phyloP scores from a whole-genome alignment of 768 basidiomycete genomes.

The Lactarius deliciosus region DNA sequence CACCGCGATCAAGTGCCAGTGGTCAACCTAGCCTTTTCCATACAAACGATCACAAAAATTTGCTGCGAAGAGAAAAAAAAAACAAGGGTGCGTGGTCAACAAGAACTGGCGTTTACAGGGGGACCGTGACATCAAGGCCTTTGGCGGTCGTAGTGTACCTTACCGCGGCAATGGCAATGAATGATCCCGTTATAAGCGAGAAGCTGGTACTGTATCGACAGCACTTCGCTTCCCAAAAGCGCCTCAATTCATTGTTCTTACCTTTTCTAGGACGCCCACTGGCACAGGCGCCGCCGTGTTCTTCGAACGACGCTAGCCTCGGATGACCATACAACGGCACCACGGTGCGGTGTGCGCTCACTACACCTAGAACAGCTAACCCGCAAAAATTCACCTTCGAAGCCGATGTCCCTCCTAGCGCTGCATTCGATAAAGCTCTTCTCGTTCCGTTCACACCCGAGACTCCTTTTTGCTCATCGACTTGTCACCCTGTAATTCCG shows the following conservation, averaged over 20 bases:
- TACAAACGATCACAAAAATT: constrained; percentile 1
- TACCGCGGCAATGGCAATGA: neutral
- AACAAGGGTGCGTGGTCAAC: neutral
- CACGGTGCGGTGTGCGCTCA: neutral
- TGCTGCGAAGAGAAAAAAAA: neutral
- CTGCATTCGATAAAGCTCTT: neutral
- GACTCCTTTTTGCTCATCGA: neutral
- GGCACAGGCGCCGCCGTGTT: neutral
- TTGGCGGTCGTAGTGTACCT: neutral
- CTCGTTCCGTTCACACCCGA: neutral
- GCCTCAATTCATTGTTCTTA: neutral
- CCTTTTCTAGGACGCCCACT: neutral
- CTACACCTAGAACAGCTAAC: neutral
- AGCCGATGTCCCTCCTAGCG: neutral
- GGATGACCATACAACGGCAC: neutral
- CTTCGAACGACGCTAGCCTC: neutral
- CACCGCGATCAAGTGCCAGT: neutral
- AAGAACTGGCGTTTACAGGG: neutral
- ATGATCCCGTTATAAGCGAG: neutral
- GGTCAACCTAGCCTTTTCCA: neutral
- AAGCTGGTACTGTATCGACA: neutral
- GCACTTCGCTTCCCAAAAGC: neutral
- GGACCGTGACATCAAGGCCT: neutral
- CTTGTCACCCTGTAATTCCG: neutral
- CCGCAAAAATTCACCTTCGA: neutral